These are phyloP conservation scores for Neurospora sp. DNA, from an alignment of 495 filamentous ascomycete species.

Conservation along the genomic window DNA sequence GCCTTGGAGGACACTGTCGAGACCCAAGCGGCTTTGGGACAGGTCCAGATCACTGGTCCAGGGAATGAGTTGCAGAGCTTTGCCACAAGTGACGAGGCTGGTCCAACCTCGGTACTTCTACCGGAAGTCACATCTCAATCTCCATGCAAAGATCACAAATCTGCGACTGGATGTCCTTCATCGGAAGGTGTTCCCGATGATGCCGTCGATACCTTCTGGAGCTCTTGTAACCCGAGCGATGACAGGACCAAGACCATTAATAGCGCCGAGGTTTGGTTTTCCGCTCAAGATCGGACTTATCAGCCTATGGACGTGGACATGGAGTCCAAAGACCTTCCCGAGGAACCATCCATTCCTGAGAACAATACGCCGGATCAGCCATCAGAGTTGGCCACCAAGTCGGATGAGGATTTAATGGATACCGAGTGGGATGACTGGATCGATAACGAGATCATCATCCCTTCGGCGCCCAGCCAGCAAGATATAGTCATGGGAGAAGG, in stretches of 20 bases:
- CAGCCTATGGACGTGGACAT: neutral
- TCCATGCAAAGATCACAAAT: neutral
- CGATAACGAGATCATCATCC: neutral
- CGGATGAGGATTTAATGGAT: neutral
- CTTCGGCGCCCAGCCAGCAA: neutral
- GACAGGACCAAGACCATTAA: neutral
- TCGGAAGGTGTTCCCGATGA: neutral
- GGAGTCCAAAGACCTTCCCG: neutral
- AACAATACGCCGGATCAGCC: neutral
- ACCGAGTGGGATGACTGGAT: neutral
- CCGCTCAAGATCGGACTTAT: neutral
- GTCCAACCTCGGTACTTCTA: neutral
- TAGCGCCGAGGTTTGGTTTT: neutral
- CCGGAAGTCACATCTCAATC: neutral
- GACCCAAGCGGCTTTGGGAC: neutral
- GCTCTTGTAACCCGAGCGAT: neutral
- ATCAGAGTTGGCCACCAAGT: neutral
- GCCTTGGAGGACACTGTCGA: neutral
- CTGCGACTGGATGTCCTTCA: neutral
- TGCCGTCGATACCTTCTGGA: neutral
- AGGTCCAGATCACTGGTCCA: neutral
- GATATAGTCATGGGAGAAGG: neutral
- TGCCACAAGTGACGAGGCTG: neutral
- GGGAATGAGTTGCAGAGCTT: neutral
- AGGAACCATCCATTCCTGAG: neutral